Conservation (phyloP, 768 basidiomycete species). For the Serendipita vermifera region DNA sequence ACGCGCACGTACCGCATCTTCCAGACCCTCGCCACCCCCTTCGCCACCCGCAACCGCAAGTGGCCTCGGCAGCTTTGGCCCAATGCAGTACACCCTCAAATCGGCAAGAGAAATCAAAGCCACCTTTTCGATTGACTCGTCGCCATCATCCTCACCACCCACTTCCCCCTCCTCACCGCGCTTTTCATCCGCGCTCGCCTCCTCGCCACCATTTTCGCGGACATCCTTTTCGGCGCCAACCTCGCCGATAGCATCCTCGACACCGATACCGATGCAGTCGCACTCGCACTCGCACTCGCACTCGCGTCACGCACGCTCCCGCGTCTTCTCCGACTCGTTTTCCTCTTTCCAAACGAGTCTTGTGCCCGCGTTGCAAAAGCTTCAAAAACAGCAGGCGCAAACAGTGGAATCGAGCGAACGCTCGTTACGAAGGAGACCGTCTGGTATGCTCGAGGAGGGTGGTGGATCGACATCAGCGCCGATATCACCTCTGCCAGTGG, state of each 20-base stretch:
- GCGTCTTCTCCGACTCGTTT: background rate
- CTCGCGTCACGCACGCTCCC: constrained; percentile 5
- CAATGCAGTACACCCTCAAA: constrained; percentile 8
- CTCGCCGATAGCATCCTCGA: background rate
- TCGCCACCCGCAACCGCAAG: background rate
- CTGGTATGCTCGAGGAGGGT: background rate
- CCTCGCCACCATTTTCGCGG: background rate
- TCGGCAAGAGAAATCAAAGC: background rate
- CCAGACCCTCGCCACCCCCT: background rate
- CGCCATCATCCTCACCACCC: background rate
- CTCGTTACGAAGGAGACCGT: background rate
- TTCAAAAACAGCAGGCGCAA: background rate
- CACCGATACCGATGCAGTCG: background rate
- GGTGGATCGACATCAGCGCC: background rate
- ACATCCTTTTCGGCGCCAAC: background rate
- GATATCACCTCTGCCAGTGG: too few relatives aligned
- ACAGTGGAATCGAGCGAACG: background rate
- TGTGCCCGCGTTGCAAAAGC: background rate
- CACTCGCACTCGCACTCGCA: background rate
- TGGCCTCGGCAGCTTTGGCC: background rate
- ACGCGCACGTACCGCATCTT: background rate
- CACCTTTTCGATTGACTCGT: background rate
- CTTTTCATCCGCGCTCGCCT: background rate
- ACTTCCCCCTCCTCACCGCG: background rate
- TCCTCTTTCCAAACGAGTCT: background rate